These are phyloP conservation scores for Candida mesenterica DNA, from an alignment of 1,139 yeast genomes.

Conservation along the genomic window DNA sequence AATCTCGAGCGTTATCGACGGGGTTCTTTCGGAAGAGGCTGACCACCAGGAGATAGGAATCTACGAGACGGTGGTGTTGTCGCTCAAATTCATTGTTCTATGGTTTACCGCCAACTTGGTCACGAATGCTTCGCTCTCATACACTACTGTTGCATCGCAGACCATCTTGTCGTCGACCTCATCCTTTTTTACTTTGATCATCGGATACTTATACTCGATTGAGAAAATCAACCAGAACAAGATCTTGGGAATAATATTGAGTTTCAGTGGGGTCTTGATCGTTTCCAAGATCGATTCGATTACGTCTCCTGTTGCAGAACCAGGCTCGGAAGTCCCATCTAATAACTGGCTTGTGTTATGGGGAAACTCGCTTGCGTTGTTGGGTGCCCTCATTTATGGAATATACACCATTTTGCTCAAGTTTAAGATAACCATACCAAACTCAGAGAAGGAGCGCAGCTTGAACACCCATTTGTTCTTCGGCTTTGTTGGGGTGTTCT, in stretches of 20 bases:
- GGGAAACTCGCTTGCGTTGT: conserved; percentile 78
- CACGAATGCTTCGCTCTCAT: conserved; percentile 82
- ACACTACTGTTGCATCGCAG: conserved; percentile 90
- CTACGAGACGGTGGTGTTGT: conserved; percentile 55
- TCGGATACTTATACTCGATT: conserved; percentile 73
- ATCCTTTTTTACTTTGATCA: conserved; percentile 82
- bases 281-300: conserved; percentile 61
- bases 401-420: conserved; percentile 86
- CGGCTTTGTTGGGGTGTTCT: conserved; percentile 91
- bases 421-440: conserved; percentile 49
- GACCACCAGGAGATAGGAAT: conserved; percentile 27
- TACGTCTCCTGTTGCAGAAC: conserved; percentile 25
- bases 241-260: conserved; percentile 63
- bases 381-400: conserved; percentile 87
- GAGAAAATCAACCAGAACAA: conserved; percentile 69
- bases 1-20: conserved; percentile 10
- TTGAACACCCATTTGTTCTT: conserved; percentile 85
- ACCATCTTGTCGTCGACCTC: conserved; percentile 90
- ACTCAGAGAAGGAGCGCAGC: conserved; percentile 60
- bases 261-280: conserved; percentile 75
- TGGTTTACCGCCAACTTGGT: conserved; percentile 91
- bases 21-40: conserved; percentile 3
- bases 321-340: conserved; percentile 19
- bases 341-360: conserved; percentile 47
- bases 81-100: conserved; percentile 76